Conservation (phyloP, 805 yeast genomes). For the Metschnikowia lochheadii region DNA sequence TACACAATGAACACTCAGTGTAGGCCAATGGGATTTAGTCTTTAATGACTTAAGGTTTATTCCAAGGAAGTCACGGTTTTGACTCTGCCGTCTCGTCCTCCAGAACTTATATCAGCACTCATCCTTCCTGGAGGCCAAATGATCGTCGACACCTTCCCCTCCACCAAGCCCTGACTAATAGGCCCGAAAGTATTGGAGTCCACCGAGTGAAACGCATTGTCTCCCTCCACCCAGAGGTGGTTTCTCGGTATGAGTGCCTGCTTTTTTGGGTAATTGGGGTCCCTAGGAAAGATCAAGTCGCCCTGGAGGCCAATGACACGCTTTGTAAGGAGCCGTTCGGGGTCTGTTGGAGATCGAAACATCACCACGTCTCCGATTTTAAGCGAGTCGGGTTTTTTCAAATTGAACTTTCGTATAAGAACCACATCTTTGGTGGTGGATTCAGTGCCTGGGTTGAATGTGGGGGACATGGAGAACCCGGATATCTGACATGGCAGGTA, state of each 20-base stretch:
- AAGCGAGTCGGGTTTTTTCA: slow-evolving; percentile 44
- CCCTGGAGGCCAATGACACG: slow-evolving; percentile 75
- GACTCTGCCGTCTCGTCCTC: slow-evolving; percentile 13
- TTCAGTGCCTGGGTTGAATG: slow-evolving; percentile 66
- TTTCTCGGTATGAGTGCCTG: slow-evolving; percentile 64
- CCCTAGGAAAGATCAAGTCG: slow-evolving; percentile 58
- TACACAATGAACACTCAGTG: neutral
- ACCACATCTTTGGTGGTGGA: slow-evolving; percentile 55
- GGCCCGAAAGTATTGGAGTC: slow-evolving; percentile 92
- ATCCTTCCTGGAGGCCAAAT: slow-evolving; percentile 58
- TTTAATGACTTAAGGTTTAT: neutral
- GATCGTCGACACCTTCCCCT: slow-evolving; percentile 68
- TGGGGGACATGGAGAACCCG: slow-evolving; percentile 87
- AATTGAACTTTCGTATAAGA: slow-evolving; percentile 60
- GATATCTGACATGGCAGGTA: slow-evolving; percentile 69
- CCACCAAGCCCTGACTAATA: slow-evolving; percentile 69
- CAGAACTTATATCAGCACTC: slow-evolving; percentile 21
- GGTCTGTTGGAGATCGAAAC: slow-evolving; percentile 76
- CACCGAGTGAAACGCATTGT: slow-evolving; percentile 68
- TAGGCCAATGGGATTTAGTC: neutral
- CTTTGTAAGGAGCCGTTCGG: slow-evolving; percentile 71
- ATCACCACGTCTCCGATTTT: slow-evolving; percentile 68
- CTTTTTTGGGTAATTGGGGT: slow-evolving; percentile 59
- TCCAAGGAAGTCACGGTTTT: neutral
- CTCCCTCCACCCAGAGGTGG: slow-evolving; percentile 96